Percentiles rank a stretch among this genome's conserved stretches.
Evolutionary conservation across 192 early-diverging fungal species (phyloP).

Genomic region (Cetraspora pellucida): DNA sequence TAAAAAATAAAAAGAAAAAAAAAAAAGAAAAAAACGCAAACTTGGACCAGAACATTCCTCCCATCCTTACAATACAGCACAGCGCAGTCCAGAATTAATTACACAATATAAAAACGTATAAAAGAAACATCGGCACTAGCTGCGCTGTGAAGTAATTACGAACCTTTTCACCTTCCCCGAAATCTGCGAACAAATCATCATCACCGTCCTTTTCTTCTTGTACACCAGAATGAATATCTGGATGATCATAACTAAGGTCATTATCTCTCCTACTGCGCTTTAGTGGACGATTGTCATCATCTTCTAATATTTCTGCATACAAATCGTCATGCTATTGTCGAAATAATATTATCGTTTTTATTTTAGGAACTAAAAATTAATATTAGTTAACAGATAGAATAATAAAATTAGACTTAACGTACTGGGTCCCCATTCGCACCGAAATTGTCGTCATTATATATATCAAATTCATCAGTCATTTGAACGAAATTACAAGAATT

Average conservation of each 20-base stretch:
- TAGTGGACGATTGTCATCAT: conserved; percentile 33
- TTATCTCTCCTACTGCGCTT: conserved; percentile 32
- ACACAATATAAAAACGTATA: conserved; percentile 21
- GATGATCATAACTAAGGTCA: not conserved
- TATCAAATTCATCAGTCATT: conserved; percentile 25
- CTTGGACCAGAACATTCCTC: not conserved
- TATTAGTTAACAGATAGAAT: not conserved
- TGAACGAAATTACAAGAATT: not conserved
- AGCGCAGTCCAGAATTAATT: conserved; percentile 22
- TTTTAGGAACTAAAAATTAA: not conserved
- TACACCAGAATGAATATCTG: conserved; percentile 5
- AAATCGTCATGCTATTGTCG: conserved; percentile 39
- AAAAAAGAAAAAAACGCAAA: not conserved
- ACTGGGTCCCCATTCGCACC: conserved; percentile 17
- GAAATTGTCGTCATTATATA: conserved; percentile 25
- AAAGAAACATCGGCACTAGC: conserved; percentile 5
- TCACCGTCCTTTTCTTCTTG: conserved; percentile 33
- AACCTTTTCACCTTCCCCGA: conserved; percentile 46
- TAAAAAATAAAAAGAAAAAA: not conserved
- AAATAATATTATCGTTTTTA: not conserved
- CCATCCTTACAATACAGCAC: conserved; percentile 3
- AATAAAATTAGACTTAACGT: not conserved
- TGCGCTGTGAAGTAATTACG: conserved; percentile 34
- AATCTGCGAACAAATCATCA: conserved; percentile 46
- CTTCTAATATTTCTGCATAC: conserved; percentile 43